A percentile compares a stretch with the other conserved stretches of the same genome.
These are phyloP conservation scores for Candida palmyrensis DNA, from an alignment of 805 yeast species.

Conservation along the genomic window DNA sequence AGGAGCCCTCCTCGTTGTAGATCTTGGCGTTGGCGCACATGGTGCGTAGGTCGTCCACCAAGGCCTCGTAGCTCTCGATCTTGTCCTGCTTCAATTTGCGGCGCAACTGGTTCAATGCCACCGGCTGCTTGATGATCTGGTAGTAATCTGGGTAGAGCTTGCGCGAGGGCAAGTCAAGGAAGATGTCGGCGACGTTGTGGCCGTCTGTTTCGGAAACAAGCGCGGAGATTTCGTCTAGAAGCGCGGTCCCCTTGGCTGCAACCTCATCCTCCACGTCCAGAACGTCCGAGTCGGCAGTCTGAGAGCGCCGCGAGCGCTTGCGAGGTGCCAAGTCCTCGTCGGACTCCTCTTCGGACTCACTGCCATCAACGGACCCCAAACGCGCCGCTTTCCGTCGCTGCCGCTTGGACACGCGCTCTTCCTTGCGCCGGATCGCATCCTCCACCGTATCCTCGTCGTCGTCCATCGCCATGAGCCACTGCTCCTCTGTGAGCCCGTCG, in stretches of 20 bases:
- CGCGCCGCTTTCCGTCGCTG: conserved; percentile 19
- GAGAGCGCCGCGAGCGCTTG: conserved; percentile 14
- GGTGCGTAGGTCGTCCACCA: conserved; percentile 57
- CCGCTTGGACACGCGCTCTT: conserved; percentile 37
- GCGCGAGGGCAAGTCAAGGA: conserved; percentile 66
- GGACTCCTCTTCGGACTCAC: conserved; percentile 17
- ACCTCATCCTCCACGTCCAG: conserved; percentile 16
- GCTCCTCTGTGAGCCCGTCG: conserved; percentile 87
- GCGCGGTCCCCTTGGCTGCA: conserved; percentile 19
- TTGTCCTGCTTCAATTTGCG: conserved; percentile 41
- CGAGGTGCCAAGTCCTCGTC: conserved; percentile 12
- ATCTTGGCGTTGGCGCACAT: conserved; percentile 68
- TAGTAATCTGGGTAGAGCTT: conserved; percentile 84
- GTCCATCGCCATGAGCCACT: conserved; percentile 82
- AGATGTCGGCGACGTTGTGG: conserved; percentile 35
- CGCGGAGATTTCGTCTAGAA: conserved; percentile 40
- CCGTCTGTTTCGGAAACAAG: conserved; percentile 42
- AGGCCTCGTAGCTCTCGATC: conserved; percentile 36
- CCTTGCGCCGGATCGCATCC: conserved; percentile 52
- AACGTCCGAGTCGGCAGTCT: conserved; percentile 14
- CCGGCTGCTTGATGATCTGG: conserved; percentile 53
- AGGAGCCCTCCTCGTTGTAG: conserved; percentile 67
- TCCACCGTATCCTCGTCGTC: conserved; percentile 62
- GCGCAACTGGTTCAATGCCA: conserved; percentile 50
- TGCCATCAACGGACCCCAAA: conserved; percentile 20